Evolutionary conservation across 2,329 filamentous ascomycete species (phyloP).

Genomic region (Curvularia sp.): DNA sequence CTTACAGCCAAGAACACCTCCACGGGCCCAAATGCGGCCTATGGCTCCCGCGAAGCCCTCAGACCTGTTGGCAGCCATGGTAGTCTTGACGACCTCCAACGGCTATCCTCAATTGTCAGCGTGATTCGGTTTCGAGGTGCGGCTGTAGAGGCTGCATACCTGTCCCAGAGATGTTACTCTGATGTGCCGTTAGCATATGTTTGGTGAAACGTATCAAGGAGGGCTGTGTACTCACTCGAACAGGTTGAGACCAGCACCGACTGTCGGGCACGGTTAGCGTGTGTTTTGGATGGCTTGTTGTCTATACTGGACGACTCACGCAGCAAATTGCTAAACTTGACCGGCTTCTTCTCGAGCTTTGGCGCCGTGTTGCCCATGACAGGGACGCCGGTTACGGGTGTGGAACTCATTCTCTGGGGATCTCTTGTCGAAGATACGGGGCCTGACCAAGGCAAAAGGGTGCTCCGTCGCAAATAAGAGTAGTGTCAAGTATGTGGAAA

Average conservation of each 20-base stretch:
- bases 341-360: slow-evolving; percentile 94
- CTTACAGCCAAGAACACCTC: slow-evolving; percentile 93
- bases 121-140: neutral
- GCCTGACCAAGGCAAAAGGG: slow-evolving; percentile 98
- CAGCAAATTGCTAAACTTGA: slow-evolving; percentile 99
- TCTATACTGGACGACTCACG: slow-evolving; percentile 56
- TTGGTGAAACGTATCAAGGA: slow-evolving; percentile 4
- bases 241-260: slow-evolving; percentile 92
- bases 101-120: slow-evolving; percentile 71
- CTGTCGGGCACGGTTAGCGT: slow-evolving; percentile 50
- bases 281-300: neutral
- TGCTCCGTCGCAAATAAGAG: slow-evolving; percentile 75
- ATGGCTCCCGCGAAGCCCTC: slow-evolving; percentile 86
- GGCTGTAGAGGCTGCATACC: slow-evolving; percentile 46
- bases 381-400: slow-evolving; percentile 56
- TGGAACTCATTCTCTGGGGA: slow-evolving; percentile 62
- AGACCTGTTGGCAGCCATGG: slow-evolving; percentile 95
- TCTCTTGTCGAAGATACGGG: slow-evolving; percentile 61
- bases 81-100: slow-evolving; percentile 98
- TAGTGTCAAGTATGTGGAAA: slow-evolving; percentile 22
- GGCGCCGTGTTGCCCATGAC: slow-evolving; percentile 52
- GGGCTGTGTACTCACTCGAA: slow-evolving; percentile 71
- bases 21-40: slow-evolving; percentile 88
- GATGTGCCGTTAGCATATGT: slow-evolving; percentile 21
- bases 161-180: slow-evolving; percentile 73